Evolutionary conservation across 2,329 filamentous ascomycete species (phyloP), one percentile per base, ranked within the genome.

Genomic region (Botrytis tulipae): DNA sequence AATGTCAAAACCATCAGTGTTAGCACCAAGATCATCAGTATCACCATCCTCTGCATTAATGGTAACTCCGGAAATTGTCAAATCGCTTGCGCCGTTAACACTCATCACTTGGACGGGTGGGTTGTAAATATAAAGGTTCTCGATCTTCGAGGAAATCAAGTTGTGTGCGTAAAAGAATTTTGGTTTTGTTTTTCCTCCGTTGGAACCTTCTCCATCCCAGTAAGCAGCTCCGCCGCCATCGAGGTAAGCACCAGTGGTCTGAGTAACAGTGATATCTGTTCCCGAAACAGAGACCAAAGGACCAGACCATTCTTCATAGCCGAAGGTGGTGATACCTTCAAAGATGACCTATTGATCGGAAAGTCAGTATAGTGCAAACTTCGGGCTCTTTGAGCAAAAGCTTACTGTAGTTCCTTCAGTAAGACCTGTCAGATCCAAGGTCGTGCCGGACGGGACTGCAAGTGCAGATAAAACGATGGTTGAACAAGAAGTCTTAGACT

Each of bases 321-420:
- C 90, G 77, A 91, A 92, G 71, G 87, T 88, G n/a, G 90, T 92
- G 25, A 84, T 87, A 62, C 91, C 91, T 74, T 88, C 82, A 81
- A 92, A 92, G 76, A 87, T 88, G 75, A 91, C 73, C 79, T 86
- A 46, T 18, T 20, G 1, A 51, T 69, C 7, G 61, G 46, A 67
- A 4, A 51, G 40, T 35, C n/a, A 60, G 46, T 54, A 20, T 54
- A 18, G 42, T 66, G 29, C n/a, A 35, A n/a, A 35, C n/a, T 35
- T 35, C 12, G 48, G 22, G 32, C 4, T 29, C 20, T 3, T 25
- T 44, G 37, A 57, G 29, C 18, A 46, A 66, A n/a, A 25, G 57
- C 74, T 65, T 40, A 78, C 76, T 37, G 65, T 65, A 20, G 87
- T 88, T 75, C 85, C 86, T 35, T 82, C 78, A 6, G 83, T 84